Conservation (phyloP, 2,329 filamentous ascomycete genomes). For the Periconia digitata region DNA sequence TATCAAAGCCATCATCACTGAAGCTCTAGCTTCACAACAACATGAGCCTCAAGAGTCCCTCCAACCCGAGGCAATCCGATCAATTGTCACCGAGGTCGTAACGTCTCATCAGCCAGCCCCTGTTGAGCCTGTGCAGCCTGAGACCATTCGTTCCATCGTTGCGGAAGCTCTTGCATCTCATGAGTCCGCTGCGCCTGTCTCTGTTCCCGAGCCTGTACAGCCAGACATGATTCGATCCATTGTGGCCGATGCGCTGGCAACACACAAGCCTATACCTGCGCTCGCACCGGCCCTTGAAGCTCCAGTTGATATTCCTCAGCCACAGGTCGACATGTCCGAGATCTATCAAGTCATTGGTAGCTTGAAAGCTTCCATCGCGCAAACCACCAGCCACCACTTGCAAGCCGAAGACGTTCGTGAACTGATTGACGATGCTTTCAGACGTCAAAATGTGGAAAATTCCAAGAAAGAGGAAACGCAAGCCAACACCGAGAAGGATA, state of each 20-base stretch:
- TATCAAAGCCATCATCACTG: conserved; percentile 60
- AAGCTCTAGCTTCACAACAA: conserved; percentile 58
- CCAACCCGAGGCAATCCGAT: conserved; percentile 27
- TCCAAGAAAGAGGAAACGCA: conserved; percentile 32
- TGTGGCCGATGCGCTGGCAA: conserved; percentile 36
- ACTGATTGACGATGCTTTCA: conserved; percentile 41
- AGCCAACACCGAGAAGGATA: conserved; percentile 34
- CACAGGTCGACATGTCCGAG: conserved; percentile 43
- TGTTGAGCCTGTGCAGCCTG: conserved; percentile 47
- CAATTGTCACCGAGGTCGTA: conserved; percentile 31
- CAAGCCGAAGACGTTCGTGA: conserved; percentile 48
- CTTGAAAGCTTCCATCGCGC: conserved; percentile 51
- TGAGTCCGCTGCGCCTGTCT: conserved; percentile 12
- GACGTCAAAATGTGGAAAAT: conserved; percentile 34
- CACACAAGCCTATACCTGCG: conserved; percentile 28
- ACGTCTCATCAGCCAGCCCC: conserved; percentile 15
- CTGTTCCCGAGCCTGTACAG: conserved; percentile 29
- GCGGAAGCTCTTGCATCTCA: conserved; percentile 62
- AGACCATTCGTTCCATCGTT: conserved; percentile 64
- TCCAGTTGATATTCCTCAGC: conserved; percentile 38
- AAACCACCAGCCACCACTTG: conserved; percentile 47
- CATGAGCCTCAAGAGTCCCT: conserved; percentile 17
- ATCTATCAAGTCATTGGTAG: conserved; percentile 52
- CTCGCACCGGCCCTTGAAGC: conserved; percentile 28
- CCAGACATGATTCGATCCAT: conserved; percentile 38